Base-by-base conservation (phyloP, 495 filamentous ascomycete genomes). In the Copromyces sp. region DNA sequence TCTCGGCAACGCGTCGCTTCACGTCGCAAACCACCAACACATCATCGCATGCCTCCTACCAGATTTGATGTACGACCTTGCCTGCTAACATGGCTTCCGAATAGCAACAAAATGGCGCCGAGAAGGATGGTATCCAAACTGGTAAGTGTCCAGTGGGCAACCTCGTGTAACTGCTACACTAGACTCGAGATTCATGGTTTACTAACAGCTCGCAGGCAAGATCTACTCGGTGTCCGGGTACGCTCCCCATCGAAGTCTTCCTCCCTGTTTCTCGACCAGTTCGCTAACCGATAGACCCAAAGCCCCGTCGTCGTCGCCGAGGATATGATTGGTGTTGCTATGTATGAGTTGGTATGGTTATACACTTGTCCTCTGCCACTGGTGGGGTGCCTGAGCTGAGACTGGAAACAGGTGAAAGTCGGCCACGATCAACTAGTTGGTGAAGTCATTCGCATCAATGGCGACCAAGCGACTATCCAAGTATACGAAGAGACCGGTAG, bases 401-500 rank as follows among this genome's bases (percentile, higher is more conserved):
- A 32, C 71, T 79, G 92, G 92, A 91, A 69, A 73, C 70, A 80
- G 79, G 79, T 94, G 77, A 89, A 87, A 81, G 94, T 99, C 73
- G 94, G 95, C 74, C 89, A 97, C 78, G 93, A 97, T 80, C 83
- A 89, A 71, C 87, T 99, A 45, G 92, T 96, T 68, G 95, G 95
- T 76, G 95, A 99, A 83, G 95, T 99, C 82, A 99, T 99, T 88
- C 90, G 96, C 78, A 95, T 99, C 80, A 94, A 93, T 75, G 91
- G 87, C 76, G 96, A 98, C 80, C 96, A 94, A 83, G 94, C 93
- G 73, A 98, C 94, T 8, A 95, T 99, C 74, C 96, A 99, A 84
- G 95, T 99, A 73, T 99, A 99, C 84, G 95, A 99, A 78, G 95
- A 99, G 84, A 99, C 95, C 77, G 93, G 94, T 96, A 89, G 71